Evolutionary conservation across 2,329 filamentous ascomycete genomes (phyloP).

Genomic region (Xylariaceae sp.): DNA sequence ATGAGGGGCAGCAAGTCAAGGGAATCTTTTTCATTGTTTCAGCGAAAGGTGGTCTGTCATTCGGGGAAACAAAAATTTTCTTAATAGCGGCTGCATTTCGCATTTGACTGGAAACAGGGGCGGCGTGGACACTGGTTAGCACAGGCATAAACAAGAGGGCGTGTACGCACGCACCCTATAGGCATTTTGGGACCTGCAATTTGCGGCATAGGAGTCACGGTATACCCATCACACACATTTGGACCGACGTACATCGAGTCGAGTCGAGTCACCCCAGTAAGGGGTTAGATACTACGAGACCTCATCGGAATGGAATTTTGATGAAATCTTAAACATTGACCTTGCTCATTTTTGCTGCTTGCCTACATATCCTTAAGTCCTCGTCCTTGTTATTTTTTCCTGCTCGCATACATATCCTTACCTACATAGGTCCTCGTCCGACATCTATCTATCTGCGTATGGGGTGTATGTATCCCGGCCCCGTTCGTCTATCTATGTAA

Average conservation of each 20-base stretch:
- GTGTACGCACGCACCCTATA: constrained; percentile 14
- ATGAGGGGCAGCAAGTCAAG: neutral
- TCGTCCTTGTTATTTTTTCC: no score
- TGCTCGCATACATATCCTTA: neutral
- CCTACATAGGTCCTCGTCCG: neutral
- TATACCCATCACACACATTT: neutral
- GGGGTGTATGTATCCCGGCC: neutral
- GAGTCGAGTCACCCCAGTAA: neutral
- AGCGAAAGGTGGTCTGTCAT: neutral
- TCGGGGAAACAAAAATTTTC: neutral
- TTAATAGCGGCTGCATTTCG: constrained; percentile 9
- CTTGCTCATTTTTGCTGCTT: neutral
- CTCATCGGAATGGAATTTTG: neutral
- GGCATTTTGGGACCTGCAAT: constrained; percentile 5
- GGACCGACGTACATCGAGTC: neutral
- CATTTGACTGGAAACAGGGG: constrained; percentile 9
- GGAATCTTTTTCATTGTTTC: neutral
- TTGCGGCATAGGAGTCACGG: constrained; percentile 20
- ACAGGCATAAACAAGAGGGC: constrained; percentile 9
- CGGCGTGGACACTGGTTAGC: constrained; percentile 9
- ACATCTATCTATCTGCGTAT: no score
- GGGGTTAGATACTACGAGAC: neutral
- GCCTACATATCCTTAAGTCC: neutral
- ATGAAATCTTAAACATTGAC: neutral
- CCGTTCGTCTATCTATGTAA: no score